Conservation (phyloP, 495 filamentous ascomycete species). For the Pseudoneurospora amorphoporcata region DNA sequence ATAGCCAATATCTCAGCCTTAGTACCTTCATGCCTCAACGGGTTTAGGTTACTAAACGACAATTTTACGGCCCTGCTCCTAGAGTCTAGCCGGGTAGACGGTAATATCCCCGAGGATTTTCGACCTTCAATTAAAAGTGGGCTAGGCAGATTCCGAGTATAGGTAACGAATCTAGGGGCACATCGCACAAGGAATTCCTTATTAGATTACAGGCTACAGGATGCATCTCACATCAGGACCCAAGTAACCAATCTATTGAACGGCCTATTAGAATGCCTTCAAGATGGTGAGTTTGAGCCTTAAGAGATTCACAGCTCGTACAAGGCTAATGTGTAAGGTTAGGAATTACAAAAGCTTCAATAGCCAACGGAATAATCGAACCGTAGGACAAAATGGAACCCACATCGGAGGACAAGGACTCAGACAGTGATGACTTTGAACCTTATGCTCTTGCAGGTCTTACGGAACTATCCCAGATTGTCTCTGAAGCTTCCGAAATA, state of each 20-base stretch:
- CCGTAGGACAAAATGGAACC: not conserved
- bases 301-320: not conserved
- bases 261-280: conserved; percentile 9
- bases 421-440: not conserved
- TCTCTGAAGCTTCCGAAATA: conserved; percentile 4
- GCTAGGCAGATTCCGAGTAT: not conserved
- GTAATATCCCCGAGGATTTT: not conserved
- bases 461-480: conserved; percentile 8
- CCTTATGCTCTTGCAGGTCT: accelerated
- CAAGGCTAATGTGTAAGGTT: not conserved
- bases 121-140: not conserved
- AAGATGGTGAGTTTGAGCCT: not conserved
- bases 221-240: conserved; percentile 31
- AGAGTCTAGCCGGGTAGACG: not conserved
- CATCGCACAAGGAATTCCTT: not conserved
- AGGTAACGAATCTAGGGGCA: not conserved
- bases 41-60: not conserved
- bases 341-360: not conserved
- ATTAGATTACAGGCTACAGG: conserved; percentile 34
- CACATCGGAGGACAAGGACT: not conserved
- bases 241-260: conserved; percentile 27
- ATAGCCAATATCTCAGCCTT: not conserved
- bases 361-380: not conserved
- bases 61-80: not conserved
- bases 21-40: not conserved